Percentiles rank a stretch among this genome's conserved stretches.
phyloP scores from a whole-genome alignment of 1,139 yeast species.

The Dujonia santamariae region DNA sequence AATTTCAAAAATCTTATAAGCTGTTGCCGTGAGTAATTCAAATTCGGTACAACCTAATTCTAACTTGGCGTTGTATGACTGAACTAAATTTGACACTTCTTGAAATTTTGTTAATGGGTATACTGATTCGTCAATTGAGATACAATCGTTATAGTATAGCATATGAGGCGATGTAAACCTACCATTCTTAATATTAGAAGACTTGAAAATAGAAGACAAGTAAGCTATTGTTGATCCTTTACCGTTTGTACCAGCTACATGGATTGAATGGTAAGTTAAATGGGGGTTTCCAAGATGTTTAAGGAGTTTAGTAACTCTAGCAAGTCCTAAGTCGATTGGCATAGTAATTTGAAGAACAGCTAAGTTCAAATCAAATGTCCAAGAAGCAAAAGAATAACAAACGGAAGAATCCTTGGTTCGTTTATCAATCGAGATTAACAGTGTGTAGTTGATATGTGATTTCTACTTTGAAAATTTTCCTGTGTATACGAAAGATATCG shows the following conservation, averaged over 20 bases:
- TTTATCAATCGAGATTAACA: neutral
- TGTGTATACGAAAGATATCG: too few species aligned
- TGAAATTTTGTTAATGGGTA: slow-evolving; percentile 49
- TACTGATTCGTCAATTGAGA: slow-evolving; percentile 59
- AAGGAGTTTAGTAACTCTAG: slow-evolving; percentile 58
- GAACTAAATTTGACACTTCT: slow-evolving; percentile 39
- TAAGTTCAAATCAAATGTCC: too few species aligned
- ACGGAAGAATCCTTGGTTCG: too few species aligned
- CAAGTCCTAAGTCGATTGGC: slow-evolving; percentile 61
- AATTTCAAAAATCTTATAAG: slow-evolving; percentile 67
- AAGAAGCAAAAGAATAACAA: too few species aligned
- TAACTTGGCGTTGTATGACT: slow-evolving; percentile 28
- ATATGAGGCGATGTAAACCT: slow-evolving; percentile 88
- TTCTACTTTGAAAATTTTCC: too few species aligned
- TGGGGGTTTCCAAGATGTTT: slow-evolving; percentile 69
- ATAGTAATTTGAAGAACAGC: slow-evolving; percentile 16
- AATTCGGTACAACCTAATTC: slow-evolving; percentile 76
- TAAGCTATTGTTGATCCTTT: slow-evolving; percentile 90
- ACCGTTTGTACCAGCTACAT: slow-evolving; percentile 93
- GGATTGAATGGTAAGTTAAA: slow-evolving; percentile 57
- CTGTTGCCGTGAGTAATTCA: slow-evolving; percentile 80
- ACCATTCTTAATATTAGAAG: slow-evolving; percentile 56
- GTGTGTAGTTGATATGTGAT: neutral
- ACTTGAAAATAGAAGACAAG: slow-evolving; percentile 57
- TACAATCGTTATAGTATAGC: slow-evolving; percentile 68